phyloP scores from a whole-genome alignment of 352 stramenopile species.

The Thalassiosira pacifica region DNA sequence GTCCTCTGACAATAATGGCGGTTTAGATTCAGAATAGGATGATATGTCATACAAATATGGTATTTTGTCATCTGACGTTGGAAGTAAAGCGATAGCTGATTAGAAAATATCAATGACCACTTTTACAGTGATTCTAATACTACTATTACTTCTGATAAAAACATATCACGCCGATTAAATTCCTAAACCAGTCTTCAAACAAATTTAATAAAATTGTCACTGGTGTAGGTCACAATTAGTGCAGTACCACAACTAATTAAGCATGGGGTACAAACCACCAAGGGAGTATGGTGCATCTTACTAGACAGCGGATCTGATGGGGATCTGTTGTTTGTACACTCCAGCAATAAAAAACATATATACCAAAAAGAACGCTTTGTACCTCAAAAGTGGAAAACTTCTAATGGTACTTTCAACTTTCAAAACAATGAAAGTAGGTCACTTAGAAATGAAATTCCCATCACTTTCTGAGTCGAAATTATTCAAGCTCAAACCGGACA shows the following conservation, averaged over 20 bases:
- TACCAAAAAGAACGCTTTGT: conserved; percentile 1
- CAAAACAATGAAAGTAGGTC: conserved; percentile 1
- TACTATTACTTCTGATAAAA: not conserved
- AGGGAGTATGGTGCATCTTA: not conserved
- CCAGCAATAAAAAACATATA: not conserved
- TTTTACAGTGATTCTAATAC: not conserved
- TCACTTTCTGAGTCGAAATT: conserved; percentile 2
- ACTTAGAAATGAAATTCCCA: no score
- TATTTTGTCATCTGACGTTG: not conserved
- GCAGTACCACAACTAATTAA: not conserved
- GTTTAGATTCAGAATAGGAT: conserved; percentile 1
- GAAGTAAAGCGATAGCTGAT: not conserved
- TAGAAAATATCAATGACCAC: not conserved
- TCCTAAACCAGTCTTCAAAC: not conserved
- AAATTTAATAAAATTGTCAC: not conserved
- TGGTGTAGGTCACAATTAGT: not conserved
- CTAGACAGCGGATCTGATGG: no score
- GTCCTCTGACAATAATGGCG: not conserved
- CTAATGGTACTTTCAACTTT: conserved; percentile 9
- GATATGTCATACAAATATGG: not conserved
- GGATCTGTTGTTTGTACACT: conserved; percentile 2
- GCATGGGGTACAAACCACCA: no score
- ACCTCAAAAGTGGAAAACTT: conserved; percentile 3
- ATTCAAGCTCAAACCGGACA: not conserved
- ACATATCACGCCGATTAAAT: conserved; percentile 12